phyloP scores from a whole-genome alignment of 78 protist species.

The Pigoraptor vietnamica region DNA sequence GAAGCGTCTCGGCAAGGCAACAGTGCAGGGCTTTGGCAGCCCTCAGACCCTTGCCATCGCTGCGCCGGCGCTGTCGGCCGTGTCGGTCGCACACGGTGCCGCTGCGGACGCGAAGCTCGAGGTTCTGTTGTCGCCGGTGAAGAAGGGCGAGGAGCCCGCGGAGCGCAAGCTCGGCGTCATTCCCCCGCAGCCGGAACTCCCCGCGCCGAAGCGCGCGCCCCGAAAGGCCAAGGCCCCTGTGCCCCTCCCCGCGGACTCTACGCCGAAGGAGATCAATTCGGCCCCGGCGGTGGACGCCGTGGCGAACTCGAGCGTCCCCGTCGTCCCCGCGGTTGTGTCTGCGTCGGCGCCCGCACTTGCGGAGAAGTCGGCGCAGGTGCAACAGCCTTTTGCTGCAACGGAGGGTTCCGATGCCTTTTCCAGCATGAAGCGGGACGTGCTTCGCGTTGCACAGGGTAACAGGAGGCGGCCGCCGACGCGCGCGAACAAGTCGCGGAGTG shows the following conservation, averaged over 20 bases:
- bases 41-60: not conserved
- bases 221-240: not conserved
- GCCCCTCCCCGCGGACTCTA: not conserved
- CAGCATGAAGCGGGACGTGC: not conserved
- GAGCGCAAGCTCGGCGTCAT: too few relatives aligned
- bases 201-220: not conserved
- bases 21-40: not conserved
- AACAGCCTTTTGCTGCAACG: not conserved
- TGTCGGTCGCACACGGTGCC: not conserved
- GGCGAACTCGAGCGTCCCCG: not conserved
- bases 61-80: not conserved
- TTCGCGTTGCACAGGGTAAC: not conserved
- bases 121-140: not conserved
- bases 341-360: not conserved
- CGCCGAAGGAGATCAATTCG: too few relatives aligned
- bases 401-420: not conserved
- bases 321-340: not conserved
- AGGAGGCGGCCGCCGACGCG: not conserved
- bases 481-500: too few relatives aligned
- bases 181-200: not conserved
- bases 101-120: not conserved
- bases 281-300: not conserved
- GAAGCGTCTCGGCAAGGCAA: not conserved
- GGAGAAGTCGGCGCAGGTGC: not conserved
- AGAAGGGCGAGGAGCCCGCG: not conserved